Base-by-base conservation (phyloP, 1,139 yeast genomes). In the Arxiozyma telluris region DNA sequence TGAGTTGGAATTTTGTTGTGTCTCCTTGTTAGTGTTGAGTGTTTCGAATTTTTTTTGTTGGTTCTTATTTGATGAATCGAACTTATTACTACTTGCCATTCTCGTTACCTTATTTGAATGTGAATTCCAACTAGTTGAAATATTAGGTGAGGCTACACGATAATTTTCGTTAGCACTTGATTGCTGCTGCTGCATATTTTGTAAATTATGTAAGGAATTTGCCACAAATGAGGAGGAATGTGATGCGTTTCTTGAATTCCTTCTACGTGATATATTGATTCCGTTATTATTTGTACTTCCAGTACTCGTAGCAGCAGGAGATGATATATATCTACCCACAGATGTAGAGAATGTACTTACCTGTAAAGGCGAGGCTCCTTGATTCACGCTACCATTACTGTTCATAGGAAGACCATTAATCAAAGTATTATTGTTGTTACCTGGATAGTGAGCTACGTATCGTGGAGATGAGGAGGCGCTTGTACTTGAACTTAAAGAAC, bases 391-490 rank as follows among this genome's bases (percentile, higher is more conserved):
- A 18, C 34, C 61, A 11, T 23, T 30, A 44, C 25, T 34, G 8
- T 34, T 34, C n/a, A 12, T 34, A 34, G 39, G 8, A 22, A n/a
- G n/a, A 51, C 34, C 11, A 23, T 46, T 23, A 55, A 46, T 22
- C 44, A 39, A n/a, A 44, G 27, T 44, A 20, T 25, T 25, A 25
- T 25, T 25, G 17, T 18, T 20, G 23, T 58, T 52, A 25, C 47
- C 49, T 7, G 21, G 34, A 41, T 48, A 41, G 27, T 50, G 34
- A 15, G 54, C 39, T 18, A 50, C 48, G 41, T 57, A 58, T 50
- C 68, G 56, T 21, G 70, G 69, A 4, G 69, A 66, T 4, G 70
- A 66, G 2, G 68, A 63, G 1, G 61, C 56, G 50, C 70, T 65
- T 48, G 65, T 64, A n/a, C 53, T 55, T n/a, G 61, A 59, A 55